These are phyloP conservation scores for Stemphylium vesicarium DNA, from an alignment of 2,329 filamentous ascomycete species.

Conservation along the genomic window DNA sequence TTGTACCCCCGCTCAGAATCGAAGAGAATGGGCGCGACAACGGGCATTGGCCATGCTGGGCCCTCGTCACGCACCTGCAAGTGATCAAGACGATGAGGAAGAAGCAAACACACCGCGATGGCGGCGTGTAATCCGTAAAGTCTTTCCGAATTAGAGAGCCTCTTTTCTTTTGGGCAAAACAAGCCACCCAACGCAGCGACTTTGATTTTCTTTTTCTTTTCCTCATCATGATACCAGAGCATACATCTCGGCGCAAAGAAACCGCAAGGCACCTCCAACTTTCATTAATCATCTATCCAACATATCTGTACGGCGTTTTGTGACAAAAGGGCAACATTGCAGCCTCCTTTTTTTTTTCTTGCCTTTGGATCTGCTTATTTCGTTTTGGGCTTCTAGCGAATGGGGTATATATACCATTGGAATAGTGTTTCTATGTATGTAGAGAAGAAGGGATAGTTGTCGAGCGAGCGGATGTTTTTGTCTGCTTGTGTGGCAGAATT, in stretches of 20 bases:
- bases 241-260: neutral
- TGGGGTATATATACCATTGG: no score
- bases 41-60: constrained; percentile 54
- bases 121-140: constrained; percentile 38
- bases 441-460: no score
- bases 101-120: constrained; percentile 22
- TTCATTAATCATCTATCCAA: no score
- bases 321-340: no score
- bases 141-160: constrained; percentile 44
- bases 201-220: neutral
- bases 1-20: constrained; percentile 32
- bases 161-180: no score
- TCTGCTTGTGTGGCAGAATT: no score
- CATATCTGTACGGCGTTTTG: neutral
- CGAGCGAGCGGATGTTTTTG: no score
- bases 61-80: constrained; percentile 27
- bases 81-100: constrained; percentile 33
- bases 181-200: neutral
- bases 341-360: neutral
- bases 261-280: neutral
- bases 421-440: no score
- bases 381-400: neutral
- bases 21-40: constrained; percentile 55
- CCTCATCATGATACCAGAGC: constrained; percentile 5
- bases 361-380: neutral